Conservation (phyloP, 2,329 filamentous ascomycete genomes). For the Fusarium continuum region DNA sequence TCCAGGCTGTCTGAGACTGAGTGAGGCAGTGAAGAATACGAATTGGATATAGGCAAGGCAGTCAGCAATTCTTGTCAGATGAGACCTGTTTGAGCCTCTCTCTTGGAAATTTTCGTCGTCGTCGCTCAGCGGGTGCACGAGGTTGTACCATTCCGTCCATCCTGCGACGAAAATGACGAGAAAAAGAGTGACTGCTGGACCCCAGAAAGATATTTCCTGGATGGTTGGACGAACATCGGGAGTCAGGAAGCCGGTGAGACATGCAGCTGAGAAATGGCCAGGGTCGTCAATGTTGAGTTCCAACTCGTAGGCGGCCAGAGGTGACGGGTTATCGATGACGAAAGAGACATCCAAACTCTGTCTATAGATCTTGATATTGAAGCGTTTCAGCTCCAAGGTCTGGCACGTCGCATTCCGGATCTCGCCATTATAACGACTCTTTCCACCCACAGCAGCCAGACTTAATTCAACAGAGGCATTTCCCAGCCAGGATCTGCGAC, state of each 20-base stretch:
- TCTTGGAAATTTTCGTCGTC: constrained; percentile 13
- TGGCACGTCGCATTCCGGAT: constrained; percentile 32
- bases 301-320: constrained; percentile 32
- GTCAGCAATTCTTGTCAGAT: constrained; percentile 50
- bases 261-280: constrained; percentile 21
- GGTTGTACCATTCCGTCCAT: constrained; percentile 24
- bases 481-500: constrained; percentile 2
- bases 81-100: constrained; percentile 6
- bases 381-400: not conserved
- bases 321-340: constrained; percentile 44
- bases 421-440: constrained; percentile 21
- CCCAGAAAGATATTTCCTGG: constrained; percentile 22
- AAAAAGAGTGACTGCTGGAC: constrained; percentile 11
- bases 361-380: not conserved
- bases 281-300: constrained; percentile 26
- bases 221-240: constrained; percentile 21
- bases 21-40: constrained; percentile 72
- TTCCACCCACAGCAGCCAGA: constrained; percentile 29
- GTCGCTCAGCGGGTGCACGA: constrained; percentile 8
- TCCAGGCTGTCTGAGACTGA: constrained; percentile 77
- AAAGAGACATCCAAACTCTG: constrained; percentile 8
- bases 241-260: constrained; percentile 28
- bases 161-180: constrained; percentile 30
- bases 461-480: constrained; percentile 22
- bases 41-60: constrained; percentile 82